phyloP scores from a whole-genome alignment of 2,329 filamentous ascomycete species.

The Zarea fungicola region DNA sequence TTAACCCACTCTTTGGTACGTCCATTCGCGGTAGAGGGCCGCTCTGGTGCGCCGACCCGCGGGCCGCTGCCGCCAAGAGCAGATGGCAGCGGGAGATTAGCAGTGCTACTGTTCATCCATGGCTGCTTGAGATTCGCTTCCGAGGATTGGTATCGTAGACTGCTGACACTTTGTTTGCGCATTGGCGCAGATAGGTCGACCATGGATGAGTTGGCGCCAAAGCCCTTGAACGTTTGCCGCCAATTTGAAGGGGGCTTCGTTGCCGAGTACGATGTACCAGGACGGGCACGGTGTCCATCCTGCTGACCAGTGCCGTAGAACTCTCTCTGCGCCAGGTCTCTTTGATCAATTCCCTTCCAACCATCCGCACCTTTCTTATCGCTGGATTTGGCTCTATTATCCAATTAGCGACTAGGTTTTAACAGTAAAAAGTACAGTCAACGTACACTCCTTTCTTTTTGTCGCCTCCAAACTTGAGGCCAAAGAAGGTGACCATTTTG shows the following conservation, averaged over 20 bases:
- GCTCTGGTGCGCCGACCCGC: conserved; percentile 26
- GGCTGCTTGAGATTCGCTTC: conserved; percentile 34
- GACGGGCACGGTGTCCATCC: conserved; percentile 30
- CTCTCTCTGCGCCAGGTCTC: conserved; percentile 25
- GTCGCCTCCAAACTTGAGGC: conserved; percentile 49
- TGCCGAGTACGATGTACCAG: conserved; percentile 36
- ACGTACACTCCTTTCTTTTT: conserved; percentile 51
- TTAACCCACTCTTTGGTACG: conserved; percentile 39
- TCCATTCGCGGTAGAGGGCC: conserved; percentile 31
- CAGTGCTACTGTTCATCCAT: conserved; percentile 31
- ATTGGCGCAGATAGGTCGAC: conserved; percentile 34
- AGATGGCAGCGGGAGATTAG: conserved; percentile 30
- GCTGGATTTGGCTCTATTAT: conserved; percentile 23
- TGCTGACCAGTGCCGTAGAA: conserved; percentile 33
- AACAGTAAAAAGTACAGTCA: neutral
- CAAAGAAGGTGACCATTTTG: conserved; percentile 55
- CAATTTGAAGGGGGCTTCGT: conserved; percentile 23
- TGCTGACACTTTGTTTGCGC: conserved; percentile 23
- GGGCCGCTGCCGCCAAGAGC: conserved; percentile 26
- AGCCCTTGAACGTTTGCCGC: conserved; percentile 32
- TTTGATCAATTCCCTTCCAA: neutral
- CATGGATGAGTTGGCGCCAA: conserved; percentile 39
- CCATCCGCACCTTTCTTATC: conserved; percentile 24
- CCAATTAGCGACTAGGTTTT: neutral
- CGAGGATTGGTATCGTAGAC: conserved; percentile 30